Percentiles rank a stretch among this genome's conserved stretches.
Evolutionary conservation across 2,329 filamentous ascomycete genomes (phyloP).

Genomic region (Chaetomiaceae sp.): DNA sequence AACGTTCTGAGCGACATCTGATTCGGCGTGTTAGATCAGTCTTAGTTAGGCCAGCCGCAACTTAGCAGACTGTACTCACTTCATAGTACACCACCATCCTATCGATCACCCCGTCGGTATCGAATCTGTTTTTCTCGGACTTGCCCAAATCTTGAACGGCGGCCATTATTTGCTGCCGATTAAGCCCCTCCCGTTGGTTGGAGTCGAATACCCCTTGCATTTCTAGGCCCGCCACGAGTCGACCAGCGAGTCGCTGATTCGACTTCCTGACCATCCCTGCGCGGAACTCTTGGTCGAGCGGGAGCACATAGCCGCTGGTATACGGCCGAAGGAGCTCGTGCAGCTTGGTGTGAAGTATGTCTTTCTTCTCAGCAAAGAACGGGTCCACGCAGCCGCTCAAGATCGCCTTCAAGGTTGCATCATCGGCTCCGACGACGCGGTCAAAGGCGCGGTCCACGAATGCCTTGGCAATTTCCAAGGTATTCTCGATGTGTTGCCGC

Average conservation of each 20-base stretch:
- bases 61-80: background rate
- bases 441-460: slow-evolving; percentile 38
- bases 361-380: slow-evolving; percentile 26
- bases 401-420: slow-evolving; percentile 25
- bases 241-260: background rate
- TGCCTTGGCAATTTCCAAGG: slow-evolving; percentile 29
- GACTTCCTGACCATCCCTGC: background rate
- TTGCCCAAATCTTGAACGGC: background rate
- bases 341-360: slow-evolving; percentile 33
- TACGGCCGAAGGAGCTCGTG: slow-evolving; percentile 39
- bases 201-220: background rate
- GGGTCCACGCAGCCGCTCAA: slow-evolving; percentile 21
- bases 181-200: background rate
- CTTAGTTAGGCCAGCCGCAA: too few species aligned
- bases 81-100: slow-evolving; percentile 12
- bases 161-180: background rate
- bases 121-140: slow-evolving; percentile 29
- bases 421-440: slow-evolving; percentile 32
- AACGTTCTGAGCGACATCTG: slow-evolving; percentile 43
- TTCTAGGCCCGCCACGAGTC: background rate
- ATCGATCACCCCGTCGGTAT: slow-evolving; percentile 39
- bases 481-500: slow-evolving; percentile 32
- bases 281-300: slow-evolving; percentile 31
- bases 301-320: slow-evolving; percentile 30
- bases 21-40: background rate